Conservation (phyloP, 371 early-diverging fungal species). For the Fennellomyces sp. region DNA sequence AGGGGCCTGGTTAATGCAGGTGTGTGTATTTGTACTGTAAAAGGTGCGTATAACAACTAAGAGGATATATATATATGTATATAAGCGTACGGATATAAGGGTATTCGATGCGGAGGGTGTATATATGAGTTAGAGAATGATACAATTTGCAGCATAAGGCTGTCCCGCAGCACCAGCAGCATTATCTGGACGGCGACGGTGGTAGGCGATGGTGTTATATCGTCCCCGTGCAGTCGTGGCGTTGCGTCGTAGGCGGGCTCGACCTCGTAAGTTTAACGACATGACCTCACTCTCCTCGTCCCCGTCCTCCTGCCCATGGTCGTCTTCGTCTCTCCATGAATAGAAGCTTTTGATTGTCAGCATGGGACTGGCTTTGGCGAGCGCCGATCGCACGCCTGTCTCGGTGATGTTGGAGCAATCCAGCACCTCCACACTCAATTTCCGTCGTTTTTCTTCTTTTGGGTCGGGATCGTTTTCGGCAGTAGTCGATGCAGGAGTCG, state of each 20-base stretch:
- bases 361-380: constrained; percentile 34
- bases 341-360: constrained; percentile 49
- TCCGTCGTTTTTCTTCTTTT: neutral
- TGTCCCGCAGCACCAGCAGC: constrained; percentile 14
- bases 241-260: neutral
- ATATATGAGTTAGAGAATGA: constrained; percentile 22
- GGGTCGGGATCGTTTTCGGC: neutral
- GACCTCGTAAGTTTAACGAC: neutral
- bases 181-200: constrained; percentile 14
- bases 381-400: constrained; percentile 33
- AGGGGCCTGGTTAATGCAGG: too few species aligned
- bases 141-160: constrained; percentile 25
- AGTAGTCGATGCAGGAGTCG: neutral
- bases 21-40: neutral
- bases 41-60: neutral
- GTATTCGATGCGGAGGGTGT: neutral
- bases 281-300: constrained; percentile 13
- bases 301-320: constrained; percentile 7
- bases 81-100: too few species aligned
- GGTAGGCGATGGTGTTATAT: constrained; percentile 17
- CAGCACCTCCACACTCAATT: constrained; percentile 38
- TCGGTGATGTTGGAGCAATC: constrained; percentile 52
- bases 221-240: neutral
- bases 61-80: too few species aligned
- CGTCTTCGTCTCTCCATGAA: constrained; percentile 29